These are phyloP conservation scores for Aurifilum marmelostoma DNA, from an alignment of 2,329 filamentous ascomycete genomes.

Conservation along the genomic window DNA sequence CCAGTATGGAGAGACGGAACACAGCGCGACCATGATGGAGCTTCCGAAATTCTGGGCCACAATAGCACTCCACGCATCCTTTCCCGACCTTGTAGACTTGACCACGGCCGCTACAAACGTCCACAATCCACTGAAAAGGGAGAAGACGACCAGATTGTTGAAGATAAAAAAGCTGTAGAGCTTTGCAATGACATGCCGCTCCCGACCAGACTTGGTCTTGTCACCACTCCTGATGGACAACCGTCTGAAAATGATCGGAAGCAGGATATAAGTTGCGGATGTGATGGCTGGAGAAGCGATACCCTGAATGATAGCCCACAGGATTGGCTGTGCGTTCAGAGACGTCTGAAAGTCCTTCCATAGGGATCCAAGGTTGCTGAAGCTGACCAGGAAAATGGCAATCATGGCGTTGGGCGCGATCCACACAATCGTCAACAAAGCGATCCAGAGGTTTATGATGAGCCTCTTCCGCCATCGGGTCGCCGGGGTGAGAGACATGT, in stretches of 20 bases:
- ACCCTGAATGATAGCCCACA: slow-evolving; percentile 92
- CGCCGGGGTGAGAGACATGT: slow-evolving; percentile 73
- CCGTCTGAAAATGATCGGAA: slow-evolving; percentile 89
- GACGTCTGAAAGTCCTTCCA: slow-evolving; percentile 75
- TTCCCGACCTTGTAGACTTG: slow-evolving; percentile 56
- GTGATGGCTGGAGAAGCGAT: slow-evolving; percentile 85
- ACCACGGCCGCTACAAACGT: slow-evolving; percentile 70
- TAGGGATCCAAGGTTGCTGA: slow-evolving; percentile 76
- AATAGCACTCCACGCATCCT: slow-evolving; percentile 71
- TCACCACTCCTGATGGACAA: slow-evolving; percentile 84
- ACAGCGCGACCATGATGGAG: slow-evolving; percentile 73
- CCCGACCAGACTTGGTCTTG: slow-evolving; percentile 86
- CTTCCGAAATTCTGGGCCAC: slow-evolving; percentile 63
- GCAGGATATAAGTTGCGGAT: slow-evolving; percentile 81
- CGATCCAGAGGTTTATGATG: slow-evolving; percentile 83
- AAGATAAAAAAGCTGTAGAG: slow-evolving; percentile 96
- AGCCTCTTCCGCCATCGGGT: slow-evolving; percentile 73
- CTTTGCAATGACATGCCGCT: slow-evolving; percentile 87
- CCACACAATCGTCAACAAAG: slow-evolving; percentile 80
- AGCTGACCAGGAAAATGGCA: slow-evolving; percentile 87
- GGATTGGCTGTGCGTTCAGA: slow-evolving; percentile 62
- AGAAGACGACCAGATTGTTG: slow-evolving; percentile 96
- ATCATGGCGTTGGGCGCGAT: slow-evolving; percentile 93
- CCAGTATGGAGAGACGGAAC: slow-evolving; percentile 87
- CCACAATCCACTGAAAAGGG: slow-evolving; percentile 84